These are phyloP conservation scores for Ogataea henricii DNA, from an alignment of 805 yeast species.

Conservation along the genomic window DNA sequence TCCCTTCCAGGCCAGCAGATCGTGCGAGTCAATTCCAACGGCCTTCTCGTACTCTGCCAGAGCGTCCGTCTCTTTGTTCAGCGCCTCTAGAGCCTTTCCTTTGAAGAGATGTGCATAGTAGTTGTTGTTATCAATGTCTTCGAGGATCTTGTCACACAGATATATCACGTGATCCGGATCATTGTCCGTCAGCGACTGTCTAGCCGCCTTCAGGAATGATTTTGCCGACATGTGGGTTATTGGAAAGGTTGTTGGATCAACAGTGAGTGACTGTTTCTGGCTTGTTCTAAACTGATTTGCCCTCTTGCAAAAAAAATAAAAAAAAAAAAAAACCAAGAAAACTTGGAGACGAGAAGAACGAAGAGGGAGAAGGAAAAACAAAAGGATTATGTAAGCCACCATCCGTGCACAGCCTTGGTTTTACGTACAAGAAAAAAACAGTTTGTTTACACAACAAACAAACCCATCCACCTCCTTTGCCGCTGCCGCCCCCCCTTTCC, in stretches of 20 bases:
- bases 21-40: constrained; percentile 48
- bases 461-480: not conserved
- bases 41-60: constrained; percentile 49
- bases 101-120: constrained; percentile 69
- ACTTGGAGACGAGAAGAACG: too few relatives aligned
- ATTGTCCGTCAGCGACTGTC: constrained; percentile 49
- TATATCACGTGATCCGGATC: constrained; percentile 67
- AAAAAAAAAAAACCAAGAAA: too few relatives aligned
- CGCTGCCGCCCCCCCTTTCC: too few relatives aligned
- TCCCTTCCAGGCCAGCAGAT: constrained; percentile 82
- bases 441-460: not conserved
- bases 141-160: constrained; percentile 55
- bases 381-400: too few relatives aligned
- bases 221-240: constrained; percentile 21
- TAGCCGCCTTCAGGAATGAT: constrained; percentile 48
- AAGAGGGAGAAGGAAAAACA: too few relatives aligned
- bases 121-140: constrained; percentile 51
- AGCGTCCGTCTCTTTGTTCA: constrained; percentile 43
- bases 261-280: too few relatives aligned
- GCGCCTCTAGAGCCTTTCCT: constrained; percentile 66
- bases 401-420: too few relatives aligned
- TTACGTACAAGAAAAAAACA: too few relatives aligned
- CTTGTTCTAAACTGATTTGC: too few relatives aligned
- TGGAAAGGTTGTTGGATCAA: too few relatives aligned
- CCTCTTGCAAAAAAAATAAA: too few relatives aligned